These are phyloP conservation scores for Haplographium delicatum DNA, from an alignment of 495 filamentous ascomycete genomes.

Conservation along the genomic window DNA sequence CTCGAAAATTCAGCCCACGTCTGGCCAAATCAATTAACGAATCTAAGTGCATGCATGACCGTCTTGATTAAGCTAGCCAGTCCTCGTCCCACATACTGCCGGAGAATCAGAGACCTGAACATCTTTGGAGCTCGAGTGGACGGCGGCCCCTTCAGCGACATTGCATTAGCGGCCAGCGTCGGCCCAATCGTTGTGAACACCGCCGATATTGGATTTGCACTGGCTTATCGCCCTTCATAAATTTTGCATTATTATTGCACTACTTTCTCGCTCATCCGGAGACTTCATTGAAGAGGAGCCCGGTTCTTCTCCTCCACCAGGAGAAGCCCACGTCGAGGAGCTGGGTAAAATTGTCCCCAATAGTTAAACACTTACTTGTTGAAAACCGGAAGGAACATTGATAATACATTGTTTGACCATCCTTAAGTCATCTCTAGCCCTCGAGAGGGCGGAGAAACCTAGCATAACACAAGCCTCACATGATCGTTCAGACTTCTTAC, in stretches of 20 bases:
- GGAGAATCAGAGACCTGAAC: neutral
- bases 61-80: neutral
- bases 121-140: neutral
- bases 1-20: neutral
- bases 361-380: no score
- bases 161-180: conserved; percentile 1
- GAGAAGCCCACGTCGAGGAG: no score
- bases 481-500: no score
- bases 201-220: neutral
- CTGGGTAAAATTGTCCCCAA: no score
- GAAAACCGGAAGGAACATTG: no score
- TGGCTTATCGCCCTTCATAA: conserved; percentile 3
- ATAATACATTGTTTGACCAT: no score
- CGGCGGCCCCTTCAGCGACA: neutral
- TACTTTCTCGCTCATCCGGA: no score
- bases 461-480: neutral
- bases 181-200: neutral
- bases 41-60: neutral
- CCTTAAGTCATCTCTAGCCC: no score
- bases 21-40: neutral
- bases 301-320: no score
- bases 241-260: conserved; percentile 6
- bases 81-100: no score
- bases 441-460: no score
- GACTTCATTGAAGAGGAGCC: no score